A percentile compares a stretch with the other conserved stretches of the same genome.
phyloP scores from a whole-genome alignment of 2,329 filamentous ascomycete species.

The Sarocladium brachiariae region DNA sequence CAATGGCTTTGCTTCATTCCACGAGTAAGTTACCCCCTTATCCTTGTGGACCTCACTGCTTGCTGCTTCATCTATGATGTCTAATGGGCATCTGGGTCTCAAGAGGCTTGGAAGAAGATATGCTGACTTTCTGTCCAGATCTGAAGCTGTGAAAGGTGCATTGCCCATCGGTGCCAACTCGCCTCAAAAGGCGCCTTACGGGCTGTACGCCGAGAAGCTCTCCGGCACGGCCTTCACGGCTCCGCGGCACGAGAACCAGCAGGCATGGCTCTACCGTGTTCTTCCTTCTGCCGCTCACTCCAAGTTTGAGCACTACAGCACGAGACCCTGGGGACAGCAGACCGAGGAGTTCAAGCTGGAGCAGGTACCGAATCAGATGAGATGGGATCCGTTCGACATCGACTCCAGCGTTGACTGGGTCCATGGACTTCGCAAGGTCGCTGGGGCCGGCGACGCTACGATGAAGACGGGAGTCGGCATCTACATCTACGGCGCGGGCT shows the following conservation, averaged over 20 bases:
- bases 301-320: constrained; percentile 39
- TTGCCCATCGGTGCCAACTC: constrained; percentile 73
- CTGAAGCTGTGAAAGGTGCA: constrained; percentile 70
- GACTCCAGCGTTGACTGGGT: constrained; percentile 44
- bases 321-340: constrained; percentile 14
- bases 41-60: too few species aligned
- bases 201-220: constrained; percentile 76
- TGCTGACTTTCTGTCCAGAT: too few species aligned
- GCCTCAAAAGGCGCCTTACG: constrained; percentile 71
- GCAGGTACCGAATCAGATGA: constrained; percentile 64
- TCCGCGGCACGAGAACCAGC: constrained; percentile 60
- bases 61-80: too few species aligned
- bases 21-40: constrained; percentile 59
- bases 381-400: constrained; percentile 76
- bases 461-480: constrained; percentile 75
- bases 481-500: constrained; percentile 71
- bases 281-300: constrained; percentile 56
- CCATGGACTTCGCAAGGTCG: constrained; percentile 58
- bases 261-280: constrained; percentile 67
- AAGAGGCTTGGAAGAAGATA: background rate
- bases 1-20: constrained; percentile 69
- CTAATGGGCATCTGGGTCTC: too few species aligned
- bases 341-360: constrained; percentile 18
- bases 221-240: constrained; percentile 68
- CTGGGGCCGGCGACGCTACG: constrained; percentile 71